phyloP scores from a whole-genome alignment of 2,329 filamentous ascomycete species.

The Gremmenia infestans region DNA sequence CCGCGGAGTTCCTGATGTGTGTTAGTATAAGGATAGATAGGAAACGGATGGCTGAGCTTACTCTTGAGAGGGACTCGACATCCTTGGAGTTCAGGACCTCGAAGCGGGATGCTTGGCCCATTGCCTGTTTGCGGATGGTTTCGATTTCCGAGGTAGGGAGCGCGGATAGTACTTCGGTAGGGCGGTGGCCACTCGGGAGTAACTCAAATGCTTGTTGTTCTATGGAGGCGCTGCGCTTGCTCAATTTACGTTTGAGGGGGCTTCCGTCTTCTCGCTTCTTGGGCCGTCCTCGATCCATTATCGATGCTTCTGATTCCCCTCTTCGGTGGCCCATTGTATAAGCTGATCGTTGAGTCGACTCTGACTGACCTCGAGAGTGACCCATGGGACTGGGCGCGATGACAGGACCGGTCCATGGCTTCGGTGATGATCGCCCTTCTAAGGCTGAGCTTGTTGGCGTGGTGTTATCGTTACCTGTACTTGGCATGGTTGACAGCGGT shows the following conservation, averaged over 20 bases:
- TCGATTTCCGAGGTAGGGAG: slow-evolving; percentile 46
- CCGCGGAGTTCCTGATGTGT: slow-evolving; percentile 59
- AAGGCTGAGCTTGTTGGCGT: neutral
- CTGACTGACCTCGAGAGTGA: slow-evolving; percentile 23
- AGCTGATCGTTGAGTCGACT: slow-evolving; percentile 20
- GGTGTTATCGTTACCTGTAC: neutral
- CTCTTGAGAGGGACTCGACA: slow-evolving; percentile 60
- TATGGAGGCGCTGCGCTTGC: slow-evolving; percentile 21
- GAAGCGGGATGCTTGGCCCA: slow-evolving; percentile 57
- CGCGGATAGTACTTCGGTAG: slow-evolving; percentile 45
- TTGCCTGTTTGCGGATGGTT: slow-evolving; percentile 53
- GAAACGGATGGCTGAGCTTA: slow-evolving; percentile 31
- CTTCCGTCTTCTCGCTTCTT: slow-evolving; percentile 46
- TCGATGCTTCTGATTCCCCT: slow-evolving; percentile 52
- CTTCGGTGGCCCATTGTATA: slow-evolving; percentile 40
- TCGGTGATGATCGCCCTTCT: slow-evolving; percentile 18
- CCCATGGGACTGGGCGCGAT: slow-evolving; percentile 6
- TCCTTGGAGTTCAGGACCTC: slow-evolving; percentile 59
- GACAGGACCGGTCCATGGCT: slow-evolving; percentile 17
- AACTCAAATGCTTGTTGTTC: slow-evolving; percentile 56
- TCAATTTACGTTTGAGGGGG: slow-evolving; percentile 30
- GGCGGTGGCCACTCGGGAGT: slow-evolving; percentile 54
- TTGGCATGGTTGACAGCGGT: slow-evolving; percentile 11
- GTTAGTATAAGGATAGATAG: slow-evolving; percentile 1
- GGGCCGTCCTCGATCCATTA: slow-evolving; percentile 58